Conservation (phyloP, 2,329 filamentous ascomycete genomes). For the Verticillium nubilum region DNA sequence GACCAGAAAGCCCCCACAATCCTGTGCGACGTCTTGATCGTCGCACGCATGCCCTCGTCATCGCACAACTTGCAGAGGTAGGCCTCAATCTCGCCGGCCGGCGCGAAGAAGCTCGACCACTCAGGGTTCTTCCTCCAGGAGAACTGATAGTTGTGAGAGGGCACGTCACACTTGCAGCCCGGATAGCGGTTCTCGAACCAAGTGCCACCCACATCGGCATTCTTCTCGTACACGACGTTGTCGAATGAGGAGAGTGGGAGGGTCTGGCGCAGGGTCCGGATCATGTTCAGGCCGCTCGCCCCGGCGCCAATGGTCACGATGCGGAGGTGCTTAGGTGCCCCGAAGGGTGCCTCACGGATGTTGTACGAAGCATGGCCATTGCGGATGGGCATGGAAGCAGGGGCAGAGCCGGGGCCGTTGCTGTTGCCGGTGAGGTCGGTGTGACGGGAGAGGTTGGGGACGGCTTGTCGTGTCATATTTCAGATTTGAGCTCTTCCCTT, state of each 20-base stretch:
- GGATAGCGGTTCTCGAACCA: slow-evolving; percentile 57
- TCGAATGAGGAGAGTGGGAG: slow-evolving; percentile 33
- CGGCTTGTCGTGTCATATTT: slow-evolving; percentile 10
- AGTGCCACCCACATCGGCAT: slow-evolving; percentile 48
- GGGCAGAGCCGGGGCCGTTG: slow-evolving; percentile 1
- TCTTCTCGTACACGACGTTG: slow-evolving; percentile 50
- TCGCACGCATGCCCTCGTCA: slow-evolving; percentile 38
- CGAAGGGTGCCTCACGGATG: slow-evolving; percentile 9
- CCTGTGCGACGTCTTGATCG: slow-evolving; percentile 36
- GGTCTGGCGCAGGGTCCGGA: slow-evolving; percentile 36
- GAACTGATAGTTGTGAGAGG: slow-evolving; percentile 58
- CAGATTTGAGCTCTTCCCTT: neutral
- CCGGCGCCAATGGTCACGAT: slow-evolving; percentile 13
- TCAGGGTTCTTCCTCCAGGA: slow-evolving; percentile 54
- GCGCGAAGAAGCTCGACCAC: slow-evolving; percentile 54
- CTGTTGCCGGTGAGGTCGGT: slow-evolving; percentile 7
- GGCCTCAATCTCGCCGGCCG: slow-evolving; percentile 47
- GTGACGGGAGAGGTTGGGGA: slow-evolving; percentile 12
- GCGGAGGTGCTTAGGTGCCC: slow-evolving; percentile 7
- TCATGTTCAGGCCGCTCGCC: slow-evolving; percentile 15
- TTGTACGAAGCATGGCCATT: slow-evolving; percentile 4
- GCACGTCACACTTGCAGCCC: slow-evolving; percentile 51
- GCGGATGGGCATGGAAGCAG: neutral
- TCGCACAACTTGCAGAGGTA: slow-evolving; percentile 45
- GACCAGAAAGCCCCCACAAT: slow-evolving; percentile 39